Evolutionary conservation across 2,329 filamentous ascomycete species (phyloP).

Genomic region (Fusarium guadeloupense): DNA sequence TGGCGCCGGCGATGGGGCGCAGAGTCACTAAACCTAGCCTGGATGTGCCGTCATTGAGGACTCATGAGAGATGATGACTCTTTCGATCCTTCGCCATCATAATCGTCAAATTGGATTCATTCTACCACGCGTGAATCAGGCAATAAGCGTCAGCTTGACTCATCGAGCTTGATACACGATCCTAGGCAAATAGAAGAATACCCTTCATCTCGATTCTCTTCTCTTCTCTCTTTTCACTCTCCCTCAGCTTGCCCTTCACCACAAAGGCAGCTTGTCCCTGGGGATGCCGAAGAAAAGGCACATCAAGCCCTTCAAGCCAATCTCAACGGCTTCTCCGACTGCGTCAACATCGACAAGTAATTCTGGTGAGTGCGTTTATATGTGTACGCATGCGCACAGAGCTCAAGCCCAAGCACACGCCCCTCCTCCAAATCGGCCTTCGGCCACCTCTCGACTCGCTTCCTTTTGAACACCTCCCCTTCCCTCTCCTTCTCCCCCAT

Average conservation of each 20-base stretch:
- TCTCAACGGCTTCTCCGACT: conserved; percentile 60
- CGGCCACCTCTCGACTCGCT: conserved; percentile 41
- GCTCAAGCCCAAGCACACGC: conserved; percentile 21
- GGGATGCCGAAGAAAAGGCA: conserved; percentile 73
- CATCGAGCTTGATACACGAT: conserved; percentile 30
- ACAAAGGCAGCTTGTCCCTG: conserved; percentile 32
- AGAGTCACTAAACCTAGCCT: conserved; percentile 15
- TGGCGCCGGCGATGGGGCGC: conserved; percentile 15
- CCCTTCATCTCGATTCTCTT: conserved; percentile 13
- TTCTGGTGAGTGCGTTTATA: conserved; percentile 40
- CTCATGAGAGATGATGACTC: conserved; percentile 31
- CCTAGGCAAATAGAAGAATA: conserved; percentile 37
- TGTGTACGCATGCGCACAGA: conserved; percentile 7
- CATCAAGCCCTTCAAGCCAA: conserved; percentile 66
- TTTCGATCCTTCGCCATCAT: conserved; percentile 22
- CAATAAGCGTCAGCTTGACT: conserved; percentile 25
- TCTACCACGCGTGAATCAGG: conserved; percentile 11
- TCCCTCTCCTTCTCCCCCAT: not conserved
- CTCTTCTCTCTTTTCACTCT: conserved; percentile 16
- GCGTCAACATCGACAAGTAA: conserved; percentile 36
- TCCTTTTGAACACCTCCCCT: conserved; percentile 30
- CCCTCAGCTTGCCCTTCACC: conserved; percentile 15
- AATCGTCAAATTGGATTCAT: conserved; percentile 3
- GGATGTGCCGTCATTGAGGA: conserved; percentile 23
- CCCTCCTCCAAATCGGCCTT: conserved; percentile 26